phyloP scores from a whole-genome alignment of 805 yeast genomes.

The Monosporozyma aerobia region DNA sequence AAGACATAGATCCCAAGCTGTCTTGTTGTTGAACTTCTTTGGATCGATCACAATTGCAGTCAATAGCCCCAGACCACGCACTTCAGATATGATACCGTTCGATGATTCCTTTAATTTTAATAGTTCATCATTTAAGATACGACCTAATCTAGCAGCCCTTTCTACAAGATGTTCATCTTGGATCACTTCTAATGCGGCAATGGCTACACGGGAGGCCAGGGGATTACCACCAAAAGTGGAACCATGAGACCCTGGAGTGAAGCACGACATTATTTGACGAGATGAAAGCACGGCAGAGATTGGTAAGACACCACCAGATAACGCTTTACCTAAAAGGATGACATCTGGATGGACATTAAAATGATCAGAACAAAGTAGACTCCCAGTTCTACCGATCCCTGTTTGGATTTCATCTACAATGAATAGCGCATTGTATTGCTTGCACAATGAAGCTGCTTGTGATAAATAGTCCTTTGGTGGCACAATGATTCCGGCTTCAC shows the following conservation, averaged over 20 bases:
- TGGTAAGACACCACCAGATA: constrained; percentile 90
- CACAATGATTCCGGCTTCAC: constrained; percentile 96
- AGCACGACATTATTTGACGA: constrained; percentile 77
- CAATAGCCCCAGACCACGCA: constrained; percentile 78
- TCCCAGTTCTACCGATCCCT: constrained; percentile 96
- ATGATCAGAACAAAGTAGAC: constrained; percentile 86
- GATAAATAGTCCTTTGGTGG: constrained; percentile 78
- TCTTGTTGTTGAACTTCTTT: constrained; percentile 70
- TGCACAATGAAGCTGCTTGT: constrained; percentile 64
- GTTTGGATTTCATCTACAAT: constrained; percentile 97
- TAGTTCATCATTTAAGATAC: constrained; percentile 52
- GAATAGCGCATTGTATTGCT: constrained; percentile 73
- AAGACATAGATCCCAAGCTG: constrained; percentile 94
- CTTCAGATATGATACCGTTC: constrained; percentile 47
- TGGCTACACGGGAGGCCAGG: constrained; percentile 82
- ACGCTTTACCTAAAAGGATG: constrained; percentile 84
- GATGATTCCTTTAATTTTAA: constrained; percentile 42
- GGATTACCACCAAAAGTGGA: constrained; percentile 98
- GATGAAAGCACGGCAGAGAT: constrained; percentile 87
- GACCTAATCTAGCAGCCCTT: constrained; percentile 66
- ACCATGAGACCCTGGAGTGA: constrained; percentile 95
- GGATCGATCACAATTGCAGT: constrained; percentile 89
- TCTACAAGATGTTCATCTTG: constrained; percentile 78
- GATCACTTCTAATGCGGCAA: constrained; percentile 87
- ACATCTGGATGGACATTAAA: constrained; percentile 79